Percentiles rank a stretch among this genome's conserved stretches.
Conservation (phyloP, 345 rosid species). For the Salix dunnii region DNA sequence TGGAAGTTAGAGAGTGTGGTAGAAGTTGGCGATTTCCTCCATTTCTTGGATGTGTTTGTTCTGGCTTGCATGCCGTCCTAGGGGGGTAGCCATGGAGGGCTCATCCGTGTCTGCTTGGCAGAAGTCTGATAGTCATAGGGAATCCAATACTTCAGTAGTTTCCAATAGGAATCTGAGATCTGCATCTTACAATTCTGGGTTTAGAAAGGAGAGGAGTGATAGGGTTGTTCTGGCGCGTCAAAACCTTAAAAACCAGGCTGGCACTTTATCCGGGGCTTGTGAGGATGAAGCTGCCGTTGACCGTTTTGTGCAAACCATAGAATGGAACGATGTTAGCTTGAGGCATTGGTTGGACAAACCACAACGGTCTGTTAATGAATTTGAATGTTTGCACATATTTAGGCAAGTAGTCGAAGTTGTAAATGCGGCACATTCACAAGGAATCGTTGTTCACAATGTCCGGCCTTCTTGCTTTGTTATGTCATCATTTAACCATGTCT, state of each 20-base stretch:
- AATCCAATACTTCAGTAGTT: slow-evolving; percentile 49
- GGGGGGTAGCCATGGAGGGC: slow-evolving; percentile 76
- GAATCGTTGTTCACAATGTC: slow-evolving; percentile 85
- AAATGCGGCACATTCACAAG: slow-evolving; percentile 80
- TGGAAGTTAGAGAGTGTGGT: slow-evolving; percentile 30
- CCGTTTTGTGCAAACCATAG: slow-evolving; percentile 53
- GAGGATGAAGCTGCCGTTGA: slow-evolving; percentile 51
- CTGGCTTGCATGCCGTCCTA: slow-evolving; percentile 31
- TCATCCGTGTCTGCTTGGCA: slow-evolving; percentile 71
- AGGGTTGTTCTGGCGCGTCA: slow-evolving; percentile 46
- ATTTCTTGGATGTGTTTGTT: slow-evolving; percentile 32
- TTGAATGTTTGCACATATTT: slow-evolving; percentile 88
- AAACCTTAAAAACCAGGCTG: slow-evolving; percentile 48
- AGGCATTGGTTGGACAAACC: slow-evolving; percentile 95
- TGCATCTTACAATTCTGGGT: slow-evolving; percentile 32
- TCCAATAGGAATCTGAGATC: slow-evolving; percentile 50
- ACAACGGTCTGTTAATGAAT: slow-evolving; percentile 61
- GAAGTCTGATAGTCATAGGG: slow-evolving; percentile 54
- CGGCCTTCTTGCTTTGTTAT: slow-evolving; percentile 92
- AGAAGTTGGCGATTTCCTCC: slow-evolving; percentile 40
- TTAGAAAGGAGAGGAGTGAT: slow-evolving; percentile 38
- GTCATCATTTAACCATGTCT: slow-evolving; percentile 85
- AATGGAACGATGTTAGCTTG: slow-evolving; percentile 89
- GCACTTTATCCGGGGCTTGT: slow-evolving; percentile 39
- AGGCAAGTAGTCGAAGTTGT: slow-evolving; percentile 88